Evolutionary conservation across 768 basidiomycete genomes (phyloP).

Genomic region (Hortiboletus campestris): DNA sequence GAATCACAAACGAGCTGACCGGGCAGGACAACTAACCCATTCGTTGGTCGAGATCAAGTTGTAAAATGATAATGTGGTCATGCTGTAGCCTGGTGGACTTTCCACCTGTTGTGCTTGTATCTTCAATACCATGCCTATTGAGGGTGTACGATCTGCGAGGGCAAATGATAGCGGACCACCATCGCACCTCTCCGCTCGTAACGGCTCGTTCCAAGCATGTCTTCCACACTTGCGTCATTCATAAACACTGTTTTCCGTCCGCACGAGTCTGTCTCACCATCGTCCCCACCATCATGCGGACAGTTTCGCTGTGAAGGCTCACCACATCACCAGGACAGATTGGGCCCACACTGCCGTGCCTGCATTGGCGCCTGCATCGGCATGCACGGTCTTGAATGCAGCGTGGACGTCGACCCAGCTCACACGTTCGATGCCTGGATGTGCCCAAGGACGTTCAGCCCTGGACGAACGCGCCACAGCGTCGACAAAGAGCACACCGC

Average conservation of each 20-base stretch:
- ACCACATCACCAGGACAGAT: conserved; percentile 16
- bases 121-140: not conserved
- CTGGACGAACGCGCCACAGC: conserved; percentile 35
- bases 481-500: conserved; percentile 32
- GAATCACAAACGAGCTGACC: not conserved
- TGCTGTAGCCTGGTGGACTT: not conserved
- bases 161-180: conserved; percentile 12
- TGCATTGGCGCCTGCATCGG: not conserved
- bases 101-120: not conserved
- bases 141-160: not conserved
- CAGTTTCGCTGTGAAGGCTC: conserved; percentile 5
- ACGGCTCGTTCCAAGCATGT: too few species aligned
- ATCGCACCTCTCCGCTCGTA: conserved; percentile 28
- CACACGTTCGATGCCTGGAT: conserved; percentile 39
- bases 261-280: conserved; percentile 3
- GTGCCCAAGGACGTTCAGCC: conserved; percentile 43
- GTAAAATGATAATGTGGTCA: not conserved
- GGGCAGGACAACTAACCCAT: not conserved
- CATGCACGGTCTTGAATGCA: conserved; percentile 30
- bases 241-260: conserved; percentile 28
- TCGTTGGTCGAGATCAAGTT: not conserved
- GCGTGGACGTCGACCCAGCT: conserved; percentile 33
- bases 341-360: conserved; percentile 10
- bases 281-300: conserved; percentile 8
- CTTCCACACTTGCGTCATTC: conserved; percentile 32